Conservation (phyloP, 371 early-diverging fungal genomes). For the Chytridium lagenaria region DNA sequence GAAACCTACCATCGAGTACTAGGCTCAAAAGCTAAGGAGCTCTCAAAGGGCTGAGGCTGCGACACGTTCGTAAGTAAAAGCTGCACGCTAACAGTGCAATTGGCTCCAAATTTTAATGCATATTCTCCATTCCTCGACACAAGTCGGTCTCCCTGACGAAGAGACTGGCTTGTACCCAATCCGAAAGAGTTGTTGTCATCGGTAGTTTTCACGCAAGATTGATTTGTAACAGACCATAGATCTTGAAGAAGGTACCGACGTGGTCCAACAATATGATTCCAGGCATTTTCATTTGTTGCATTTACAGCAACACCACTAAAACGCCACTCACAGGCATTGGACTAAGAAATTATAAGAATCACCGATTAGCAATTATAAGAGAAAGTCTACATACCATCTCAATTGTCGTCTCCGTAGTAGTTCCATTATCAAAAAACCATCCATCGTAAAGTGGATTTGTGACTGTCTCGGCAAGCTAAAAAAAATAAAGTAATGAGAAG, state of each 20-base stretch:
- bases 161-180: neutral
- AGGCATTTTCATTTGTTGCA: slow-evolving; percentile 3
- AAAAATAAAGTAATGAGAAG: neutral
- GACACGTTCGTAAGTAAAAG: neutral
- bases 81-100: slow-evolving; percentile 2
- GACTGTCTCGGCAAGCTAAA: neutral
- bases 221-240: slow-evolving; percentile 7
- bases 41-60: neutral
- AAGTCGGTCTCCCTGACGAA: neutral
- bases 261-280: neutral
- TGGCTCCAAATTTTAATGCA: neutral
- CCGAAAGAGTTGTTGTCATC: neutral
- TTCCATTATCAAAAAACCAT: slow-evolving; percentile 7
- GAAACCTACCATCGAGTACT: neutral
- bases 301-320: neutral
- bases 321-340: neutral
- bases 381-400: slow-evolving; percentile 1
- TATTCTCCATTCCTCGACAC: neutral
- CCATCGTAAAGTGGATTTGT: slow-evolving; percentile 6
- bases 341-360: no score
- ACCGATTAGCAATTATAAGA: no score
- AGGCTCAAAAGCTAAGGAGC: neutral
- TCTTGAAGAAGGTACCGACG: slow-evolving; percentile 14
- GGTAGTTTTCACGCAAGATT: neutral
- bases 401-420: neutral